Base-by-base conservation (phyloP, 2,329 filamentous ascomycete species). In the Colletotrichum tabaci region DNA sequence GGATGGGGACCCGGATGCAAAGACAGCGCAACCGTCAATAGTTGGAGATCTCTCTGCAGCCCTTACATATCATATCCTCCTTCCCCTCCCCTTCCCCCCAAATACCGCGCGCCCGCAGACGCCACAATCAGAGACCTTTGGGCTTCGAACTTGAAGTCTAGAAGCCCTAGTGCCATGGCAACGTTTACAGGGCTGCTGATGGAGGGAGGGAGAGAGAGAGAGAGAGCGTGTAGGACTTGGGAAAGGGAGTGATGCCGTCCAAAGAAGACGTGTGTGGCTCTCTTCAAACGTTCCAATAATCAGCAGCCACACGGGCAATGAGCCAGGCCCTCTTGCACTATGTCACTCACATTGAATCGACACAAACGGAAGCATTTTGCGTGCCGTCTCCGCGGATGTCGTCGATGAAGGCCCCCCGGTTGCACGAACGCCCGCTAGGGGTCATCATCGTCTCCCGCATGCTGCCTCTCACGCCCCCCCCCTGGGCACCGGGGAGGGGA, bases 271-370 rank as follows among this genome's bases (percentile, higher is more conserved):
- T 21, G 23, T 52, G 40, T 67, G 46, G 57, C 68, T 26, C 62
- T 63, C 47, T 50, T 18, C 65, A 63, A 18, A 63, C 26, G 65
- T 71, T 57, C 58, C 65, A 58, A 71, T 71, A 67, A 30, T 71
- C 68, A 58, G 68, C 64, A 71, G 68, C 68, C 64, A 71, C 68
- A 50, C 68, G 26, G 52, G 64, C 68, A 67, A 42, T 52, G 23
- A 53, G 52, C 68, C 68, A 26, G 26, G 26, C 26, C 26, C 26
- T 26, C 4, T 26, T 26, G 26, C 26, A 26, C 26, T 4, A 26
- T 26, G 26, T 26, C 26, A 26, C 26, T 26, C 26, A 26, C 26
- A 26, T 26, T 1, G 26, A 26, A 4, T 26, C 26, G 44, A 46
- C 12, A 21, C 12, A 16, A 30, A 26, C 18, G 12, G 49, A 55